phyloP scores from a whole-genome alignment of 2,329 filamentous ascomycete species.

The Chaetomiaceae sp. region DNA sequence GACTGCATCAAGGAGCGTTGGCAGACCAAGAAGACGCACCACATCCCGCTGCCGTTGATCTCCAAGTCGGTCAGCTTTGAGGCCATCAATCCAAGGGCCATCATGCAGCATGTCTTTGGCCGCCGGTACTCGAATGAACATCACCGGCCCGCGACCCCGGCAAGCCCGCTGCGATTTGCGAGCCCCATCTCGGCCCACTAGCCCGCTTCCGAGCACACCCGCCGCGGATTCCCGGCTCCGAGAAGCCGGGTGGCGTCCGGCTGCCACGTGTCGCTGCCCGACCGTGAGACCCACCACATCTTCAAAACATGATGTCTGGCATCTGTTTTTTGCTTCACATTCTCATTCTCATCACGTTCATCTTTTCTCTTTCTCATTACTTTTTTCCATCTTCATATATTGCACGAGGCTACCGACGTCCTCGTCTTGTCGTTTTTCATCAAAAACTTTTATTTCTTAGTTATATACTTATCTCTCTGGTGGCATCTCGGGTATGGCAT shows the following conservation, averaged over 20 bases:
- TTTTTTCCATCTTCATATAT: too few species aligned
- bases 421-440: not conserved
- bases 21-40: conserved; percentile 46
- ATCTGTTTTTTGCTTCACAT: not conserved
- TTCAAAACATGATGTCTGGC: not conserved
- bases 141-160: conserved; percentile 12
- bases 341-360: not conserved
- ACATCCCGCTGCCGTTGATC: conserved; percentile 34
- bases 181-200: conserved; percentile 20
- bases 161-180: conserved; percentile 20
- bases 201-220: not conserved
- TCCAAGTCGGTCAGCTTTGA: conserved; percentile 33
- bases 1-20: conserved; percentile 83
- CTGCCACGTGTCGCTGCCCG: conserved; percentile 18
- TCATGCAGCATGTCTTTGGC: conserved; percentile 34
- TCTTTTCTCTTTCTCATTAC: not conserved
- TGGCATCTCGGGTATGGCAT: conserved; percentile 9
- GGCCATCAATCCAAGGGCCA: conserved; percentile 33
- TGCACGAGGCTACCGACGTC: too few species aligned
- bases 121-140: conserved; percentile 27
- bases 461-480: not conserved
- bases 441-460: not conserved
- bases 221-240: not conserved
- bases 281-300: conserved; percentile 2
- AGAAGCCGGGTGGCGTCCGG: not conserved